A percentile compares a stretch with the other conserved stretches of the same genome.
phyloP scores from a whole-genome alignment of 1,284 basidiomycete species.

The Anthracocystis walkeri region DNA sequence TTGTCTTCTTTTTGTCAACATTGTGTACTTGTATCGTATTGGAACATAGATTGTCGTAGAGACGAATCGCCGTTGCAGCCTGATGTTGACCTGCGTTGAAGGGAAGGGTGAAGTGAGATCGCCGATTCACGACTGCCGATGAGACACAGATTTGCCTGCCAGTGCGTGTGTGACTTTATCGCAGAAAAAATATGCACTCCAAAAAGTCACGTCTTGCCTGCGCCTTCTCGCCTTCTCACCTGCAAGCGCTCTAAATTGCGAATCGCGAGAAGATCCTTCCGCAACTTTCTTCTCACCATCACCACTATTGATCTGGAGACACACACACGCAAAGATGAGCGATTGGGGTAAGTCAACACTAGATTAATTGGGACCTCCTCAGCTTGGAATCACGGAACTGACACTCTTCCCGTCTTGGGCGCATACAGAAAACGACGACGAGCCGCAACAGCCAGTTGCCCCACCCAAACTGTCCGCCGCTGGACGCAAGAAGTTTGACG shows the following conservation, averaged over 20 bases:
- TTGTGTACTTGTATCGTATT: background rate
- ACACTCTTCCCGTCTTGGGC: background rate
- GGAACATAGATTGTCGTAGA: conserved; percentile 1
- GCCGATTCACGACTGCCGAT: too few relatives aligned
- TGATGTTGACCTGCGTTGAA: too few relatives aligned
- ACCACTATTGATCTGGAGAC: conserved; percentile 2
- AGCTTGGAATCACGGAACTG: background rate
- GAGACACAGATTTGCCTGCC: too few relatives aligned
- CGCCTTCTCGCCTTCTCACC: too few relatives aligned
- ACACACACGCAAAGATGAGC: conserved; percentile 43
- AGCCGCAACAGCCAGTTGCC: conserved; percentile 39
- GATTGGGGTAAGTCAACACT: conserved; percentile 56
- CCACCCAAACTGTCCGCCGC: conserved; percentile 33
- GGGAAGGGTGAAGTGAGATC: too few relatives aligned
- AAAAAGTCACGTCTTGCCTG: too few relatives aligned
- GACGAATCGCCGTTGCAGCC: too few relatives aligned
- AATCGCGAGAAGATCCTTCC: too few relatives aligned
- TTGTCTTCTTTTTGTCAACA: background rate
- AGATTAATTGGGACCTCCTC: background rate
- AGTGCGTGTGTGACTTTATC: too few relatives aligned
- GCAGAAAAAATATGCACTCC: too few relatives aligned
- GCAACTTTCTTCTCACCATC: conserved; percentile 11
- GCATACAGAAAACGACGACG: conserved; percentile 62
- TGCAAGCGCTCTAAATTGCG: too few relatives aligned
- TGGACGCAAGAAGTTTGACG: conserved; percentile 63